phyloP scores from a whole-genome alignment of 768 basidiomycete species.

The Suillus brevipes region DNA sequence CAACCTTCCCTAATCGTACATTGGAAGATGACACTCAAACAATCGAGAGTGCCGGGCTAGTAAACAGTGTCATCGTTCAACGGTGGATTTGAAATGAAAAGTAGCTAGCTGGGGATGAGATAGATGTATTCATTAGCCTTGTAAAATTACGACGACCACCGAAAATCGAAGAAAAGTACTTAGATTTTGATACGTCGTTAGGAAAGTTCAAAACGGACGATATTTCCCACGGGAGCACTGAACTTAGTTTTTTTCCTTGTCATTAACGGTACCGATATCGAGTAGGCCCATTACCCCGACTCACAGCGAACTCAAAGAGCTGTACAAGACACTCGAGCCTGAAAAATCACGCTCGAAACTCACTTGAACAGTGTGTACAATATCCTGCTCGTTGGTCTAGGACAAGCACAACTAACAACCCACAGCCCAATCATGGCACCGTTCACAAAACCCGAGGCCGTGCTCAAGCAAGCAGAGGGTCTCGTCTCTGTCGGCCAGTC shows the following conservation, averaged over 20 bases:
- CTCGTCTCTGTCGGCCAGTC: conserved; percentile 91
- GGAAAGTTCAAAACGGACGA: background rate
- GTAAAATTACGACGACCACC: conserved; percentile 5
- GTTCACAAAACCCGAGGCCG: conserved; percentile 87
- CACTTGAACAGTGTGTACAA: background rate
- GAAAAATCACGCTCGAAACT: background rate
- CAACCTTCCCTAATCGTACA: conserved; percentile 82
- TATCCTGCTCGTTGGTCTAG: background rate
- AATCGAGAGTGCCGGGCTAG: conserved; percentile 69
- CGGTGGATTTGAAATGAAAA: conserved; percentile 52
- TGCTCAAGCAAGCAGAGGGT: conserved; percentile 91
- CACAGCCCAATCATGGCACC: conserved; percentile 65
- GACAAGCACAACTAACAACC: background rate
- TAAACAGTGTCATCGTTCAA: conserved; percentile 85
- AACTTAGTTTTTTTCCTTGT: conserved; percentile 14
- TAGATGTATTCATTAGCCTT: conserved; percentile 1
- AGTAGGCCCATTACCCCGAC: conserved; percentile 4
- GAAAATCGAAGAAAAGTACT: background rate
- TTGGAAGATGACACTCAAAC: conserved; percentile 67
- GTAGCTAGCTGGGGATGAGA: background rate
- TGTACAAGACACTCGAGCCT: background rate
- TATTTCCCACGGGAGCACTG: conserved; percentile 7
- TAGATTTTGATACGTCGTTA: background rate
- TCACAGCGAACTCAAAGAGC: conserved; percentile 6
- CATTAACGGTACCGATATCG: conserved; percentile 4